Base-by-base conservation (phyloP, 345 rosid genomes). In the Noccaea bulbosa region DNA sequence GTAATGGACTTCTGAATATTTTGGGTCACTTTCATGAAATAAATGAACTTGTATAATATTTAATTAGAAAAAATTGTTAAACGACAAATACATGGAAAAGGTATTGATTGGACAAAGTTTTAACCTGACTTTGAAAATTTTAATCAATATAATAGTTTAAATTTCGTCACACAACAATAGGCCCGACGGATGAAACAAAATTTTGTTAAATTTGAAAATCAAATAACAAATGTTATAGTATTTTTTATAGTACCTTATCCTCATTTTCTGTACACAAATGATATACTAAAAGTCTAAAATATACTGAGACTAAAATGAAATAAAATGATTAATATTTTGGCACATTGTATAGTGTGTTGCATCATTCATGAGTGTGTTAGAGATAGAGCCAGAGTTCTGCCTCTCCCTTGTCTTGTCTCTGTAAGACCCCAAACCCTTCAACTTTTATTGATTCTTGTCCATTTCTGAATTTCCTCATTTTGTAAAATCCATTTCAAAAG, bases 321-420 rank as follows among this genome's bases (percentile, higher is more conserved):
- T 20, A 59, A 67, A 67, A 67, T 41, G 67, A 51, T 41, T 15
- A 34, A 34, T 7, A 49, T 34, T 43, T 50, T 67, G 55, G 62
- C 45, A 43, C 69, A n/a, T 67, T 66, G 72, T 58, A 67, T 57
- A 66, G 54, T 65, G 72, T 73, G 72, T 73, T 74, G 78, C 68
- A 74, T 60, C 63, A 74, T 60, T 56, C 72, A 74, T 74, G 60
- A 74, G 69, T 34, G 73, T 67, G 49, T 8, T 74, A 59, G 52
- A 73, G 53, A 53, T 49, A 67, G 62, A 67, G 73, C 49, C 78
- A 74, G 78, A 74, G 78, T 27, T 67, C 72, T 65, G 77, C 67
- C 73, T 72, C 75, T 77, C 65, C 68, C 73, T 62, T 65, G 81
- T 72, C 81, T 57, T 71, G 74, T 81, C 83, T 60, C 69, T 50